A percentile compares a stretch with the other conserved stretches of the same genome.
Evolutionary conservation across 495 filamentous ascomycete genomes (phyloP).

Genomic region (Annulohypoxylon stygium): DNA sequence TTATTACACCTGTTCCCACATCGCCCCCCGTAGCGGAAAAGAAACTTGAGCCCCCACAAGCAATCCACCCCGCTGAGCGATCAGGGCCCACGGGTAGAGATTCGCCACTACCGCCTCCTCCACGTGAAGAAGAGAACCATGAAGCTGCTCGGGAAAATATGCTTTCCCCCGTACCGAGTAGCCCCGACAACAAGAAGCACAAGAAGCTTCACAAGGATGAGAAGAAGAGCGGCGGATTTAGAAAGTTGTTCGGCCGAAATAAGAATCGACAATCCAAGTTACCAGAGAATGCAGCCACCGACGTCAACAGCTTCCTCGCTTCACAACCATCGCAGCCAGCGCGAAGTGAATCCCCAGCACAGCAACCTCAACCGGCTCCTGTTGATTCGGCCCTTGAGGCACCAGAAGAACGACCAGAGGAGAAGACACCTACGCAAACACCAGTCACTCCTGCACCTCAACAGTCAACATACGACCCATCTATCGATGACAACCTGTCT

Average conservation of each 20-base stretch:
- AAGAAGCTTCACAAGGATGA: constrained; percentile 71
- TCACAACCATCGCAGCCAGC: constrained; percentile 36
- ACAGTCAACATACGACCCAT: constrained; percentile 61
- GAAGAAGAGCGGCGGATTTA: constrained; percentile 65
- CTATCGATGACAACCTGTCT: constrained; percentile 68
- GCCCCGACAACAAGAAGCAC: constrained; percentile 61
- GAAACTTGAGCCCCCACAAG: constrained; percentile 51
- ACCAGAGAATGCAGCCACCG: constrained; percentile 61
- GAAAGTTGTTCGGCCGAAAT: constrained; percentile 74
- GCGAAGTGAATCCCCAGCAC: constrained; percentile 42
- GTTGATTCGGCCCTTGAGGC: constrained; percentile 49
- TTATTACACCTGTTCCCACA: constrained; percentile 21
- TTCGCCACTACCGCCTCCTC: constrained; percentile 56
- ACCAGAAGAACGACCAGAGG: constrained; percentile 51
- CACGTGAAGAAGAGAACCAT: constrained; percentile 55
- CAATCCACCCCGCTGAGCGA: constrained; percentile 56
- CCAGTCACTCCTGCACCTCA: constrained; percentile 37
- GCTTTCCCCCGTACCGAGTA: constrained; percentile 60
- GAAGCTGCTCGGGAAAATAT: constrained; percentile 58
- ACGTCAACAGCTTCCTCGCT: constrained; percentile 54
- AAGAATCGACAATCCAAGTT: constrained; percentile 66
- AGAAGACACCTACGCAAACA: constrained; percentile 51
- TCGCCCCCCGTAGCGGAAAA: constrained; percentile 49
- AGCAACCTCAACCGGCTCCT: constrained; percentile 43
- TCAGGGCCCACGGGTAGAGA: constrained; percentile 48